phyloP scores from a whole-genome alignment of 106 monocot species.

The Acanthochlamys bracteata region DNA sequence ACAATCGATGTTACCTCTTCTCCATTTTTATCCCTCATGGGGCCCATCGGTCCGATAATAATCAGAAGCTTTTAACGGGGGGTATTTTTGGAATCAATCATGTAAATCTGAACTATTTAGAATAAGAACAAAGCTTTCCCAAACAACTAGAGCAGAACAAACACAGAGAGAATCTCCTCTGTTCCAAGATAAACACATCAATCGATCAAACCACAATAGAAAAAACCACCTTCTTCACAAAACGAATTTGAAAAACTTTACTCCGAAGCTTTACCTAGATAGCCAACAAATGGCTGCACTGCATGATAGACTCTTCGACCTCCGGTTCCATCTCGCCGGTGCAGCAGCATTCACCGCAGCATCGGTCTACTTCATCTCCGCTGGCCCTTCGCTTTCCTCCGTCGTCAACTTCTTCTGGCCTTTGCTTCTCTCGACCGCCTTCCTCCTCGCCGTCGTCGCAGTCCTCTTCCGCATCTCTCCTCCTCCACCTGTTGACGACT shows the following conservation, averaged over 20 bases:
- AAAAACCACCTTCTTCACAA: too few relatives aligned
- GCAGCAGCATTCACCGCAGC: constrained; percentile 8
- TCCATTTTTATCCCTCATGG: too few relatives aligned
- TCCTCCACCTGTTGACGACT: constrained; percentile 11
- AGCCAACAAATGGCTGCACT: constrained; percentile 19
- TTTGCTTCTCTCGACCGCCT: constrained; percentile 70
- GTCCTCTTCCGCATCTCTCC: constrained; percentile 66
- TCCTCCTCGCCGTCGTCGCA: constrained; percentile 59
- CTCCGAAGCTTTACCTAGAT: too few relatives aligned
- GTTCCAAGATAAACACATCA: too few relatives aligned
- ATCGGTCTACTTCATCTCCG: constrained; percentile 16
- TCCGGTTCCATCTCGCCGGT: constrained; percentile 13
- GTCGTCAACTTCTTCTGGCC: constrained; percentile 86
- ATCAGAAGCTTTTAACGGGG: too few relatives aligned
- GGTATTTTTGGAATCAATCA: background rate
- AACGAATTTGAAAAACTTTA: too few relatives aligned
- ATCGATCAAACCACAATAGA: too few relatives aligned
- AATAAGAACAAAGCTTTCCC: background rate
- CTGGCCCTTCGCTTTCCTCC: constrained; percentile 41
- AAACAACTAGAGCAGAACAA: too few relatives aligned
- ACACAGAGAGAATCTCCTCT: too few relatives aligned
- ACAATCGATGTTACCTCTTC: too few relatives aligned
- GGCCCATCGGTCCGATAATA: too few relatives aligned
- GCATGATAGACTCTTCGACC: constrained; percentile 10
- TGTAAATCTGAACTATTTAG: background rate